A percentile compares a stretch with the other conserved stretches of the same genome.
Evolutionary conservation across 2,329 filamentous ascomycete species (phyloP).

Genomic region (Rutstroemia sp.): DNA sequence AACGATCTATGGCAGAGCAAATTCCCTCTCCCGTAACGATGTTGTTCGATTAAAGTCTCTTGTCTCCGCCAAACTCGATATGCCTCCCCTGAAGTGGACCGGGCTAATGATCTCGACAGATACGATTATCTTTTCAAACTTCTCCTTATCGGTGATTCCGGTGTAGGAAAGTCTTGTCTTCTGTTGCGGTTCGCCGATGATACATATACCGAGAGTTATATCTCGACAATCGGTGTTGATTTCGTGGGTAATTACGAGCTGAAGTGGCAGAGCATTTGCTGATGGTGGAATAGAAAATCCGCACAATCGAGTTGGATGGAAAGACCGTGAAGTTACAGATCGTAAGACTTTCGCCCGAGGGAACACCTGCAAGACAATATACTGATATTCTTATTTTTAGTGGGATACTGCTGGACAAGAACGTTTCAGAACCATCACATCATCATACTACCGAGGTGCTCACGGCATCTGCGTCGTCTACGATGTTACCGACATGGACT

Average conservation of each 20-base stretch:
- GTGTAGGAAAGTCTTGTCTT: constrained; percentile 99
- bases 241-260: constrained; percentile 59
- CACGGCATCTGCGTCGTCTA: constrained; percentile 99
- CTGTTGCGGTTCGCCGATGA: constrained; percentile 97
- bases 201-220: constrained; percentile 99
- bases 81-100: constrained; percentile 6
- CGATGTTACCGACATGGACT: constrained; percentile 99
- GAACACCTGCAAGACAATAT: constrained; percentile 1
- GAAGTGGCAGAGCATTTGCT: constrained; percentile 18
- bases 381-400: constrained; percentile 42
- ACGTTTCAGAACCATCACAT: constrained; percentile 99
- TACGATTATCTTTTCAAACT: constrained; percentile 99
- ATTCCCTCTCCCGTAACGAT: neutral
- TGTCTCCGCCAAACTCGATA: constrained; percentile 3
- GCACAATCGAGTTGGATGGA: constrained; percentile 97
- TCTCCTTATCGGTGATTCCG: constrained; percentile 99
- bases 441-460: constrained; percentile 97
- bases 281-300: constrained; percentile 73
- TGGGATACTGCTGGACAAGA: constrained; percentile 99
- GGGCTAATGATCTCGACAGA: constrained; percentile 45
- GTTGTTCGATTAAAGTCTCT: neutral
- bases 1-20: constrained; percentile 5
- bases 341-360: constrained; percentile 47
- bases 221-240: constrained; percentile 98
- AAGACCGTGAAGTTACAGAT: constrained; percentile 99